Conservation (phyloP, 169 alveolate species). For the Babesia sp. region DNA sequence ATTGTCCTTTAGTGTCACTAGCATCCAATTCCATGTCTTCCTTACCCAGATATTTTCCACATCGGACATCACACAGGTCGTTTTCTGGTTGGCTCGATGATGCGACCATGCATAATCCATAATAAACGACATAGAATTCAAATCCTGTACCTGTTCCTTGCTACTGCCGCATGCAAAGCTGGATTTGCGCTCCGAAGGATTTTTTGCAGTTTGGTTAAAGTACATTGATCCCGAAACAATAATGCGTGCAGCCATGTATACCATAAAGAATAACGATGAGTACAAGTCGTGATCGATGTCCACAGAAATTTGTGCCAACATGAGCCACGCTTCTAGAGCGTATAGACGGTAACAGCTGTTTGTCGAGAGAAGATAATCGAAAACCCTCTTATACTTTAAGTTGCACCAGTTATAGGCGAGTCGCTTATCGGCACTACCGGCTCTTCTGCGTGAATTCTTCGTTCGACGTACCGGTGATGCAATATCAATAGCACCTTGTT, state of each 20-base stretch:
- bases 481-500: background rate
- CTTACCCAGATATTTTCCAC: slow-evolving; percentile 1
- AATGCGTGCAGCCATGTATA: slow-evolving; percentile 3
- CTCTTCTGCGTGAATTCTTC: background rate
- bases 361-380: background rate
- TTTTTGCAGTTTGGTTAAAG: background rate
- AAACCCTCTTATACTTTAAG: background rate
- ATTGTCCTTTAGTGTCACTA: background rate
- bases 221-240: background rate
- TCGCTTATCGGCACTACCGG: background rate
- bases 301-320: slow-evolving; percentile 16
- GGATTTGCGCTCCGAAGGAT: background rate
- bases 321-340: slow-evolving; percentile 22
- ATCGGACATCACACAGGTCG: slow-evolving; percentile 2
- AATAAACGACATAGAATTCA: background rate
- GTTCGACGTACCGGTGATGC: background rate
- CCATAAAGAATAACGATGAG: background rate
- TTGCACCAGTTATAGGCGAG: background rate
- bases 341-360: background rate
- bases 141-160: background rate
- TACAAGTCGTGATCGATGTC: slow-evolving; percentile 2
- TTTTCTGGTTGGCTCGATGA: slow-evolving; percentile 8
- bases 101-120: slow-evolving; percentile 10
- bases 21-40: background rate
- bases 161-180: background rate